These are phyloP conservation scores for Populus euphratica DNA, from an alignment of 345 rosid species.

Conservation along the genomic window DNA sequence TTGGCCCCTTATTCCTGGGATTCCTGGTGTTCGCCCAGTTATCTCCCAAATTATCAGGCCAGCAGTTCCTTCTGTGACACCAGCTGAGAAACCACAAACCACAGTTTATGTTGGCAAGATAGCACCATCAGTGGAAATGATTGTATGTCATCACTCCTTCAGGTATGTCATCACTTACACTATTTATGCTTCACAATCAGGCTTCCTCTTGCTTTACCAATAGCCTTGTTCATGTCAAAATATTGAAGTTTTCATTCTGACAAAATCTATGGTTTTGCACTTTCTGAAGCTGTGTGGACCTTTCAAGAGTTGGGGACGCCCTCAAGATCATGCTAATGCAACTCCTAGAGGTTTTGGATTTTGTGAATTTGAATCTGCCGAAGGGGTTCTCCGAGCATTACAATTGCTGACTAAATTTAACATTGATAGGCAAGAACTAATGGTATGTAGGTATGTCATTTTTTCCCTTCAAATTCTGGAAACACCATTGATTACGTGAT, in stretches of 20 bases:
- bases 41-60: conserved; percentile 71
- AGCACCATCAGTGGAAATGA: conserved; percentile 82
- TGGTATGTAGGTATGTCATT: conserved; percentile 49
- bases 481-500: not conserved
- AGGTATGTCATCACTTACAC: conserved; percentile 36
- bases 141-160: conserved; percentile 75
- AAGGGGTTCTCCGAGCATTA: conserved; percentile 91
- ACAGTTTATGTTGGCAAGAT: conserved; percentile 97
- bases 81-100: conserved; percentile 87
- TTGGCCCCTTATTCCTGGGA: conserved; percentile 68
- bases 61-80: conserved; percentile 57
- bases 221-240: not conserved
- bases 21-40: conserved; percentile 74
- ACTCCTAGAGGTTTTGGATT: conserved; percentile 90
- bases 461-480: not conserved
- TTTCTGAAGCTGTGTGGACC: conserved; percentile 81
- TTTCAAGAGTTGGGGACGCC: conserved; percentile 86
- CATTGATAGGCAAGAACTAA: conserved; percentile 87
- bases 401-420: conserved; percentile 81
- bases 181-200: not conserved
- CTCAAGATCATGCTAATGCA: conserved; percentile 73
- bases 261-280: conserved; percentile 5
- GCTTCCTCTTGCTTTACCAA: not conserved
- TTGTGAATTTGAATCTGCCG: conserved; percentile 93
- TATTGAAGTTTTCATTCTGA: not conserved